phyloP scores from a whole-genome alignment of 352 stramenopile species.

The Globisporangium paddicum region DNA sequence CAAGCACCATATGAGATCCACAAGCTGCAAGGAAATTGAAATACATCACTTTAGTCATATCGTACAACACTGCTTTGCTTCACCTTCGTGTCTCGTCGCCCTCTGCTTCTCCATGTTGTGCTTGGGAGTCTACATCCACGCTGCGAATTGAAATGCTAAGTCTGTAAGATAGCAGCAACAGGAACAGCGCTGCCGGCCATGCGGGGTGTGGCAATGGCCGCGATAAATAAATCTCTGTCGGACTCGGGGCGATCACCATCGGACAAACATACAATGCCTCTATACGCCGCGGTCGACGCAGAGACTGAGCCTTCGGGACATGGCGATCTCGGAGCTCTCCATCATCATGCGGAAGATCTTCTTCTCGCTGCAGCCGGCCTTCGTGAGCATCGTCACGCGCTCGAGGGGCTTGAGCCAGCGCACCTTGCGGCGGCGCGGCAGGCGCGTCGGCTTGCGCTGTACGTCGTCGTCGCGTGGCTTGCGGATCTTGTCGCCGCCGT shows the following conservation, averaged over 20 bases:
- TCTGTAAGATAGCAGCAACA: too few relatives aligned
- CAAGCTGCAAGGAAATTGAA: too few relatives aligned
- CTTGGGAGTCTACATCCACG: too few relatives aligned
- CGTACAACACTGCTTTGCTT: too few relatives aligned
- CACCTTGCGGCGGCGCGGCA: constrained; percentile 34
- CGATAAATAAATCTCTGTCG: constrained; percentile 3
- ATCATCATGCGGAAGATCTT: constrained; percentile 67
- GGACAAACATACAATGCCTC: background rate
- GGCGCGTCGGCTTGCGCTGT: constrained; percentile 14
- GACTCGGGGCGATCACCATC: background rate
- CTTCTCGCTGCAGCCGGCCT: constrained; percentile 59
- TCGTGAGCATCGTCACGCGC: constrained; percentile 58
- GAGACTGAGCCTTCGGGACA: constrained; percentile 49
- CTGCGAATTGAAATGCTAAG: too few relatives aligned
- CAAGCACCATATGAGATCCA: too few relatives aligned
- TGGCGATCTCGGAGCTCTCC: constrained; percentile 60
- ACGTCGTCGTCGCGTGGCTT: background rate
- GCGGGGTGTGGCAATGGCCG: too few relatives aligned
- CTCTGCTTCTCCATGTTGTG: too few relatives aligned
- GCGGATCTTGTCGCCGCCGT: background rate
- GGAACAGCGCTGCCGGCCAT: too few relatives aligned
- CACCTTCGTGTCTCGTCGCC: too few relatives aligned
- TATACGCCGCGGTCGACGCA: constrained; percentile 24
- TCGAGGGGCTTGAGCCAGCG: constrained; percentile 62
- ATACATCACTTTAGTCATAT: too few relatives aligned